A percentile compares a stretch with the other conserved stretches of the same genome.
These are phyloP conservation scores for Aspergillus melleus DNA, from an alignment of 2,329 filamentous ascomycete genomes.

Conservation along the genomic window DNA sequence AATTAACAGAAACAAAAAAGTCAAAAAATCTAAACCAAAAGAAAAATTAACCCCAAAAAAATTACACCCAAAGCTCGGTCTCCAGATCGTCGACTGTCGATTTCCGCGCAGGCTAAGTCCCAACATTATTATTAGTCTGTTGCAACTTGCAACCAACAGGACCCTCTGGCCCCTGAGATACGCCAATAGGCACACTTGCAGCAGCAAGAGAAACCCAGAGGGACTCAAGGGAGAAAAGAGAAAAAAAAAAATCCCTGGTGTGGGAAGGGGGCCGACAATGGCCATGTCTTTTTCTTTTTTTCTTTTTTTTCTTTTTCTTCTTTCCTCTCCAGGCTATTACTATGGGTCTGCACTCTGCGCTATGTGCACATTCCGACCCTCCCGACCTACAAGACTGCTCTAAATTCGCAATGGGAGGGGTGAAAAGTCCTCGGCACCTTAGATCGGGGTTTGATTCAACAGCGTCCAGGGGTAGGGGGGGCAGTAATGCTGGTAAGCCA, in stretches of 20 bases:
- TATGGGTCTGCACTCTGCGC: slow-evolving; percentile 25
- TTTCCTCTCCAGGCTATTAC: slow-evolving; percentile 19
- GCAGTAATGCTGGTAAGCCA: slow-evolving; percentile 12
- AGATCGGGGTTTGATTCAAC: slow-evolving; percentile 10
- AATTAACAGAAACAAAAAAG: background rate
- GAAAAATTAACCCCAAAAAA: slow-evolving; percentile 1
- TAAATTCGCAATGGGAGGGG: slow-evolving; percentile 14
- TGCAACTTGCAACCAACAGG: slow-evolving; percentile 11
- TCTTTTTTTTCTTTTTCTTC: slow-evolving; percentile 9
- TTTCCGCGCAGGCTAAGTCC: slow-evolving; percentile 6
- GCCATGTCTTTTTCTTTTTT: slow-evolving; percentile 16
- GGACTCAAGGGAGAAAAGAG: background rate
- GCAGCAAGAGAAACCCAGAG: slow-evolving; percentile 20
- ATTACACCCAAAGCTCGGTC: slow-evolving; percentile 1
- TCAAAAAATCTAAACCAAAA: background rate
- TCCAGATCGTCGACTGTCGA: slow-evolving; percentile 9
- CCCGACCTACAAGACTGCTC: slow-evolving; percentile 19
- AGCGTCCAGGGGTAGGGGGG: slow-evolving; percentile 5
- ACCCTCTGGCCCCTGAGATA: slow-evolving; percentile 10
- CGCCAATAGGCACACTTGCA: slow-evolving; percentile 25
- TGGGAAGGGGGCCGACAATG: slow-evolving; percentile 25
- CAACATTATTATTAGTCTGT: slow-evolving; percentile 7
- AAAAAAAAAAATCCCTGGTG: background rate
- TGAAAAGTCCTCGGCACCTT: slow-evolving; percentile 13
- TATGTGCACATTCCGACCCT: slow-evolving; percentile 26